Percentiles rank a stretch among this genome's conserved stretches.
phyloP scores from a whole-genome alignment of 345 rosid species.

The Hypericum perforatum region DNA sequence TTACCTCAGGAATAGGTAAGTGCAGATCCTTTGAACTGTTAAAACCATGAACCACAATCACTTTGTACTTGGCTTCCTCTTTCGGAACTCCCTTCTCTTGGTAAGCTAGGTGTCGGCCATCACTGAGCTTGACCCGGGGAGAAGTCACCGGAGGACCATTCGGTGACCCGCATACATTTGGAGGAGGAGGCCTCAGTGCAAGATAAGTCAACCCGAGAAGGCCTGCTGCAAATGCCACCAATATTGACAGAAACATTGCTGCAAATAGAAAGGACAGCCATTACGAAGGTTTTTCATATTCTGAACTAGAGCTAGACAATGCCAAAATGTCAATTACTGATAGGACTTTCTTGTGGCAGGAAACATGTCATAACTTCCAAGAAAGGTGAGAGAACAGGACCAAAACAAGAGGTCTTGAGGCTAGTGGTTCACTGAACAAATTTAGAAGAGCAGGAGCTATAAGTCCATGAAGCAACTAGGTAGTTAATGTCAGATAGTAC shows the following conservation, averaged over 20 bases:
- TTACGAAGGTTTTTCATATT: too few relatives aligned
- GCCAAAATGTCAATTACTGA: too few relatives aligned
- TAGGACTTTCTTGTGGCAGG: too few relatives aligned
- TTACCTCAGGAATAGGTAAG: slow-evolving; percentile 1
- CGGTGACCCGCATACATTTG: slow-evolving; percentile 13
- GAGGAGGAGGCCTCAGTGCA: slow-evolving; percentile 13
- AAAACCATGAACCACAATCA: slow-evolving; percentile 19
- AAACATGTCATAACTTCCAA: too few relatives aligned
- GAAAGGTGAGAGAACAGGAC: too few relatives aligned
- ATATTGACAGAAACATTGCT: background rate
- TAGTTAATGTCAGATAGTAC: too few relatives aligned
- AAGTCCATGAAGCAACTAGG: too few relatives aligned
- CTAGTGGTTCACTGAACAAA: too few relatives aligned
- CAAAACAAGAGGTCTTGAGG: too few relatives aligned
- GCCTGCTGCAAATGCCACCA: background rate
- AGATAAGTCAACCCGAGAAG: slow-evolving; percentile 7
- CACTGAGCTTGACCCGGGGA: slow-evolving; percentile 17
- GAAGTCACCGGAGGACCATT: slow-evolving; percentile 16
- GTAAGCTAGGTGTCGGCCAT: slow-evolving; percentile 20
- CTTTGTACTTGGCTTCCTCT: slow-evolving; percentile 12
- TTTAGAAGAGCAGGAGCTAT: too few relatives aligned
- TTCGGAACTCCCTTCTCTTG: slow-evolving; percentile 15
- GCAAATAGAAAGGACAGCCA: background rate
- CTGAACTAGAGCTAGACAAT: too few relatives aligned
- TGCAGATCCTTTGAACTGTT: slow-evolving; percentile 2